phyloP scores from a whole-genome alignment of 139 green algal genomes.

The Chlorella ohadii region DNA sequence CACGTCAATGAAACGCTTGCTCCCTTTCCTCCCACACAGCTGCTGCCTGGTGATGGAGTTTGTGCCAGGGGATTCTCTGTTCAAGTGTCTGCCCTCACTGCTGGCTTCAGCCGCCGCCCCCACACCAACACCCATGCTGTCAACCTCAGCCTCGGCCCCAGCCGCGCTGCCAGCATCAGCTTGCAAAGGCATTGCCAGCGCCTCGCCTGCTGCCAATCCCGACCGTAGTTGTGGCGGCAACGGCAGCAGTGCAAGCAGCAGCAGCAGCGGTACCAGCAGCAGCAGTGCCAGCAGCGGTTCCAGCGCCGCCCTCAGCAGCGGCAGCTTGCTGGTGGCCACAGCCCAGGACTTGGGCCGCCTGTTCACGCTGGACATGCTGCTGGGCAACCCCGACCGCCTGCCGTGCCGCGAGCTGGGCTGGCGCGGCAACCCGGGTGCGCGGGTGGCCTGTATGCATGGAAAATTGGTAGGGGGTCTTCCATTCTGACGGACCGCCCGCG shows the following conservation, averaged over 20 bases:
- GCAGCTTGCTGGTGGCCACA: slow-evolving; percentile 21
- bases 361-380: slow-evolving; percentile 67
- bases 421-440: slow-evolving; percentile 73
- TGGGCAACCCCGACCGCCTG: slow-evolving; percentile 87
- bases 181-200: too few relatives aligned
- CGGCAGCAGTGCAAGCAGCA: too few relatives aligned
- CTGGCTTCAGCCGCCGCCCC: slow-evolving; percentile 45
- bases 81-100: slow-evolving; percentile 28
- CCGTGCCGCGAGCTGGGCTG: slow-evolving; percentile 75
- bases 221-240: too few relatives aligned
- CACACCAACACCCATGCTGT: too few relatives aligned
- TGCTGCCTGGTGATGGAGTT: slow-evolving; percentile 85
- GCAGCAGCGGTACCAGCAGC: not conserved
- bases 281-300: too few relatives aligned
- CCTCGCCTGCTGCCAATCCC: too few relatives aligned
- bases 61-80: slow-evolving; percentile 57
- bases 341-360: slow-evolving; percentile 63
- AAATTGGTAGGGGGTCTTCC: too few relatives aligned
- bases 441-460: too few relatives aligned
- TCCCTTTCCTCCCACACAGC: slow-evolving; percentile 6
- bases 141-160: too few relatives aligned
- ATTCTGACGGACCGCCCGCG: too few relatives aligned
- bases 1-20: not conserved
- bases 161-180: too few relatives aligned
- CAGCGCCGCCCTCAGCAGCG: not conserved